A percentile compares a stretch with the other conserved stretches of the same genome.
These are phyloP conservation scores for Naegleria fowleri DNA, from an alignment of 208 protist species.

Conservation along the genomic window DNA sequence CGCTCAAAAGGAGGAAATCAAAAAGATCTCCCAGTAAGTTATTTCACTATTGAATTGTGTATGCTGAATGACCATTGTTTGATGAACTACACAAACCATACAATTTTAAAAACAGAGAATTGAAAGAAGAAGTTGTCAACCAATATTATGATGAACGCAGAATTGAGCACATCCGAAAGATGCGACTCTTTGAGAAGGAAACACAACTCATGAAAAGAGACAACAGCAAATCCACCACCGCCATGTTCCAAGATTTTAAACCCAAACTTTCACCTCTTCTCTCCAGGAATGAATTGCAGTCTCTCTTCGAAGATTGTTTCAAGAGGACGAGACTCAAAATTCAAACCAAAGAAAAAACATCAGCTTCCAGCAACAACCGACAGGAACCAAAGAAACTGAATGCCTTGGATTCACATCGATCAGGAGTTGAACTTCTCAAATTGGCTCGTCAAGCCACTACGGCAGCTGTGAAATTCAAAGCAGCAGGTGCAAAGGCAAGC, in stretches of 20 bases:
- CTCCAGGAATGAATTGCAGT: background rate
- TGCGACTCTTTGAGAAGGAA: background rate
- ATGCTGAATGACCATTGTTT: no score
- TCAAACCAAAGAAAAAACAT: background rate
- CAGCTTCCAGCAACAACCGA: no score
- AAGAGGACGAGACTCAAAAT: background rate
- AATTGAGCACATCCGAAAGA: background rate
- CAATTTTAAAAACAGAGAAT: no score
- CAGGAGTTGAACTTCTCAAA: background rate
- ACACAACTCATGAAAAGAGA: background rate
- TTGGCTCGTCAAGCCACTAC: background rate
- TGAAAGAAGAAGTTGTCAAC: background rate
- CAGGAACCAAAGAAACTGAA: no score
- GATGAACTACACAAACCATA: no score
- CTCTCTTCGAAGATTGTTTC: background rate
- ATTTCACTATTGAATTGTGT: no score
- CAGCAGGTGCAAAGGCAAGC: no score
- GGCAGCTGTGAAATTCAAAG: background rate
- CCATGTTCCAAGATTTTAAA: background rate
- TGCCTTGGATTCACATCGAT: background rate
- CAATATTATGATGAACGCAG: background rate
- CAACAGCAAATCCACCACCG: no score
- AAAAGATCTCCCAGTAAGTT: background rate
- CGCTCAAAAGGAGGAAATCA: background rate
- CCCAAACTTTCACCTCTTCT: background rate